Percentiles rank a stretch among this genome's conserved stretches.
Conservation (phyloP, 2,329 filamentous ascomycete genomes). For the Lasiodiplodia citricola region DNA sequence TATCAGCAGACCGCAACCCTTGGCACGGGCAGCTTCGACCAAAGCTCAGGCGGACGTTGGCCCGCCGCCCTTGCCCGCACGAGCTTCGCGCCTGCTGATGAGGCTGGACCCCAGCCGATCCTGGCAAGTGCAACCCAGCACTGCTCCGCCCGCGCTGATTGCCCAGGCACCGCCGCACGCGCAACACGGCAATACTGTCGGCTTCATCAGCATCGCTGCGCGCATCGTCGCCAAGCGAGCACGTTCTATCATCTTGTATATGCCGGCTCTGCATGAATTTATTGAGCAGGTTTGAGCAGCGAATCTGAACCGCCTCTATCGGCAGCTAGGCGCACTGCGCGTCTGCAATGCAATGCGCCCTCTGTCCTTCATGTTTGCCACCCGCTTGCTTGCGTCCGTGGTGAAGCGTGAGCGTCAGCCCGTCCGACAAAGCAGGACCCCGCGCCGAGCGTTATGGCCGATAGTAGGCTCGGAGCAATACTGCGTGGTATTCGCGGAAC, state of each 20-base stretch:
- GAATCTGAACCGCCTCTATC: background rate
- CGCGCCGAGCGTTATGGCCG: conserved; percentile 4
- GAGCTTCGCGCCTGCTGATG: background rate
- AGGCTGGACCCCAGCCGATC: background rate
- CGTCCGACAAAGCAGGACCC: background rate
- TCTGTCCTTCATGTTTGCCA: conserved; percentile 3
- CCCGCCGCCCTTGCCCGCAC: background rate
- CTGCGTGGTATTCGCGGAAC: conserved; percentile 1
- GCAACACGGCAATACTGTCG: background rate
- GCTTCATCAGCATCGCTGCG: background rate
- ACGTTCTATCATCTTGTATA: background rate
- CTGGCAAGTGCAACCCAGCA: background rate
- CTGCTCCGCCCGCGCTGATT: background rate
- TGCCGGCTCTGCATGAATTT: background rate
- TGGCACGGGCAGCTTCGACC: background rate
- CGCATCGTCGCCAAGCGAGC: background rate
- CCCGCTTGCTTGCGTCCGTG: background rate
- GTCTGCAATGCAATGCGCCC: conserved; percentile 19
- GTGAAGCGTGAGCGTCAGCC: conserved; percentile 1
- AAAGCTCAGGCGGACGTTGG: background rate
- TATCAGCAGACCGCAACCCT: conserved; percentile 20
- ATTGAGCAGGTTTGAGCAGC: conserved; percentile 19
- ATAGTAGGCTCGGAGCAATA: background rate
- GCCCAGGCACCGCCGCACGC: background rate
- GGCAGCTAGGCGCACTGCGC: conserved; percentile 2